phyloP scores from a whole-genome alignment of 1,139 yeast genomes.

The Saccharomyces uvarum region DNA sequence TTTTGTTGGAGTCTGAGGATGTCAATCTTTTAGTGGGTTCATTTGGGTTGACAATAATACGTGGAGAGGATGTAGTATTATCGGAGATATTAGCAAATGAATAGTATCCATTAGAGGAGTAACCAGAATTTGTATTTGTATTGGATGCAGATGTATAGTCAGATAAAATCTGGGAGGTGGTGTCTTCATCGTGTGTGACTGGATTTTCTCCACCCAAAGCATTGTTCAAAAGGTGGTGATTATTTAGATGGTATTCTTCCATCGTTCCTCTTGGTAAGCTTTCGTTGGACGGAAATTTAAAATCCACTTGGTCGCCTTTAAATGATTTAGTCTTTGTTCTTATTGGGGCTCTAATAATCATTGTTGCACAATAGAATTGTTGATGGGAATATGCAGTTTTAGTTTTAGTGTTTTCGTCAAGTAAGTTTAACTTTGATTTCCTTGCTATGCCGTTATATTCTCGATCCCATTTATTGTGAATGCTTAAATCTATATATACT shows the following conservation, averaged over 20 bases:
- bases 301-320: conserved; percentile 27
- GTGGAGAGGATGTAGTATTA: conserved; percentile 26
- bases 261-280: conserved; percentile 9
- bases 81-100: conserved; percentile 34
- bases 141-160: conserved; percentile 20
- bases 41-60: neutral
- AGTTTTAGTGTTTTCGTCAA: neutral
- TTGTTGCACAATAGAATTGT: neutral
- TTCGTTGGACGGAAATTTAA: conserved; percentile 26
- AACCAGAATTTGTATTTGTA: conserved; percentile 21
- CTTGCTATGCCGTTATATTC: neutral
- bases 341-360: conserved; percentile 28
- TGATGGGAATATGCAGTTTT: neutral
- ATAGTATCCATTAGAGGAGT: conserved; percentile 29
- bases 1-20: neutral
- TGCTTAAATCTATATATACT: neutral
- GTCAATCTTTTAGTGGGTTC: neutral
- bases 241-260: conserved; percentile 21
- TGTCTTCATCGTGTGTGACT: conserved; percentile 13
- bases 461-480: neutral
- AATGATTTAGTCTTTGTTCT: conserved; percentile 31
- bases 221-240: conserved; percentile 26
- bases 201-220: conserved; percentile 4
- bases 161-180: conserved; percentile 23
- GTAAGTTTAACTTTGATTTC: neutral